Conservation (phyloP, 768 basidiomycete species). For the Kwoniella sp. region DNA sequence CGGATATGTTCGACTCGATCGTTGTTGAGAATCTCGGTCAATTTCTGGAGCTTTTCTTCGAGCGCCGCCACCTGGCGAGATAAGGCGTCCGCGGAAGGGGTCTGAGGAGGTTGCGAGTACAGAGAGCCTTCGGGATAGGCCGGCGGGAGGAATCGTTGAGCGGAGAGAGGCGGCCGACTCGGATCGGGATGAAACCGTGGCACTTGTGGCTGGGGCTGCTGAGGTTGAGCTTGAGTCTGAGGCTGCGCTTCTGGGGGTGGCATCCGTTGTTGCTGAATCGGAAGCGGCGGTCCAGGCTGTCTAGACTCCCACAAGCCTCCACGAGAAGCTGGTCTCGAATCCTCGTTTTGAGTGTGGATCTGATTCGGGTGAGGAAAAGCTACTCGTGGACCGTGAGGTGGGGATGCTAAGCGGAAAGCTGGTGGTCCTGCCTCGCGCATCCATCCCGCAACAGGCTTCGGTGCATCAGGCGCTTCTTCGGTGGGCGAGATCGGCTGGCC, state of each 20-base stretch:
- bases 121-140: conserved; percentile 26
- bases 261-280: not conserved
- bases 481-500: conserved; percentile 27
- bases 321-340: conserved; percentile 12
- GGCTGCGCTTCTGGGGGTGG: conserved; percentile 2
- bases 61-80: conserved; percentile 29
- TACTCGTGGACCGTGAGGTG: conserved; percentile 3
- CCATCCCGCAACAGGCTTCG: conserved; percentile 40
- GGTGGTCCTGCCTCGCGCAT: conserved; percentile 30
- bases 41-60: conserved; percentile 33
- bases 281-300: conserved; percentile 11
- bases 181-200: conserved; percentile 31
- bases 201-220: conserved; percentile 5
- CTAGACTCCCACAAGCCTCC: conserved; percentile 23
- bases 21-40: conserved; percentile 27
- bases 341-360: conserved; percentile 5
- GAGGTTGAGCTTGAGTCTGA: not conserved
- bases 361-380: not conserved
- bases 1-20: conserved; percentile 40
- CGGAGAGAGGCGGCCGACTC: conserved; percentile 20
- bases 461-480: conserved; percentile 24
- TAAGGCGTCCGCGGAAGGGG: conserved; percentile 18
- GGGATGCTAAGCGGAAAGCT: conserved; percentile 11
- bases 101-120: conserved; percentile 25
- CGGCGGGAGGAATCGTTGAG: conserved; percentile 8